Evolutionary conservation across 129 eudicot species (phyloP), one percentile per base, ranked within the genome.

Genomic region (Erigeron canadensis): DNA sequence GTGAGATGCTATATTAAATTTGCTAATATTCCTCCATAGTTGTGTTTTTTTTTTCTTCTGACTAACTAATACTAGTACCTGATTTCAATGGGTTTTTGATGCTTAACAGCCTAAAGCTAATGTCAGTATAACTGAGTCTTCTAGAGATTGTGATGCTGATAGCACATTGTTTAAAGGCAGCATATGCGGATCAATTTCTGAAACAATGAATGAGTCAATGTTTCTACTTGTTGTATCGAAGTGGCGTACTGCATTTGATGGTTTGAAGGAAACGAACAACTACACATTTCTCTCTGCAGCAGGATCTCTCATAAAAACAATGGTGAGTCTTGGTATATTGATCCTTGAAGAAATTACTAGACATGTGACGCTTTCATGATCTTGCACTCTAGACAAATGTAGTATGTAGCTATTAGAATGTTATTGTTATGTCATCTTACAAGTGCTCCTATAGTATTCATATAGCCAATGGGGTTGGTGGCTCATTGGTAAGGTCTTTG

Each of bases 101-200:
- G 64, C 78, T 53, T 37, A 65, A 79, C 88, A 94, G 95, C 83
- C 86, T 65, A 69, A 58, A 62, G 63, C 21, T 74, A 80, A 81
- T 47, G 87, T 23, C 59, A 74, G 77, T n/a, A 54, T 47, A 68
- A 79, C 65, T 48, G 86, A 85, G 75, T 79, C 82, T 72, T 75
- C 87, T 41, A 67, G 18, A 48, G 74, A 75, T 73, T 45, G 48
- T 72, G 80, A 77, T 67, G 79, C 66, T 81, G 94, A 81, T 63
- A 81, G 78, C 77, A 88, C 89, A 45, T 53, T 78, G 65, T 90
- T 86, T 73, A 74, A 80, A 56, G 99, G 96, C 62, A 86, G 75
- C 61, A 79, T 88, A 70, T 90, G 99, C 60, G 99, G 99, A 42
- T 91, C 97, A 66, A 74, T 95, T 79, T 90, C 97, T 21, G 96